phyloP scores from a whole-genome alignment of 2,329 filamentous ascomycete genomes.

The Myriangium duriaei region DNA sequence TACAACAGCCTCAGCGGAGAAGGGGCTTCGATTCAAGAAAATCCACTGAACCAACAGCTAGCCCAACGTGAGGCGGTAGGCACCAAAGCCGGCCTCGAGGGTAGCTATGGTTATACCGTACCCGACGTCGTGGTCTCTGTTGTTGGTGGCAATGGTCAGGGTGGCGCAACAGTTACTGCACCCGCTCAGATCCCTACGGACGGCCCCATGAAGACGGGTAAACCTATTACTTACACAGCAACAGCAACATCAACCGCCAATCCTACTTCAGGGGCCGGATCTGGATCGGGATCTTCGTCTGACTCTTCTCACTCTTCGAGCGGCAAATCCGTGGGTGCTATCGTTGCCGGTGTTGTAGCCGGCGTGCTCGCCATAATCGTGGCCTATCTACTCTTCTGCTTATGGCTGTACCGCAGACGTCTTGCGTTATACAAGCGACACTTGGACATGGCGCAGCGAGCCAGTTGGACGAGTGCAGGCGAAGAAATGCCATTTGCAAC shows the following conservation, averaged over 20 bases:
- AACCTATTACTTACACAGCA: slow-evolving; percentile 56
- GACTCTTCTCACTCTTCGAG: slow-evolving; percentile 16
- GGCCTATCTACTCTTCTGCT: slow-evolving; percentile 56
- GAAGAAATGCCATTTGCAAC: slow-evolving; percentile 22
- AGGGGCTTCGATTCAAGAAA: slow-evolving; percentile 18
- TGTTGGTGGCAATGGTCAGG: slow-evolving; percentile 54
- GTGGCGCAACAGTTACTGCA: slow-evolving; percentile 56
- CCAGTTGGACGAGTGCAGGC: slow-evolving; percentile 33
- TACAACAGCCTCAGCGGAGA: slow-evolving; percentile 10
- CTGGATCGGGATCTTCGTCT: slow-evolving; percentile 33
- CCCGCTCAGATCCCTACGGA: slow-evolving; percentile 51
- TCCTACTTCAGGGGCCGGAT: slow-evolving; percentile 27
- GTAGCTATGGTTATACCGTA: slow-evolving; percentile 55
- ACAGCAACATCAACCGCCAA: slow-evolving; percentile 28
- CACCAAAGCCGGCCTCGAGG: slow-evolving; percentile 45
- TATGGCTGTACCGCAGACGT: slow-evolving; percentile 61
- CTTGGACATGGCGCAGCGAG: slow-evolving; percentile 51
- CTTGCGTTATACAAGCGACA: slow-evolving; percentile 58
- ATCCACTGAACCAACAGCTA: slow-evolving; percentile 39
- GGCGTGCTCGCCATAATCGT: slow-evolving; percentile 51
- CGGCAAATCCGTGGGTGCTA: slow-evolving; percentile 40
- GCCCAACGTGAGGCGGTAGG: slow-evolving; percentile 32
- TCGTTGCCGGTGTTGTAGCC: slow-evolving; percentile 49
- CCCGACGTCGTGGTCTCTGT: slow-evolving; percentile 49
- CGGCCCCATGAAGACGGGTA: slow-evolving; percentile 60